These are phyloP conservation scores for Colletotrichum ledebouriae DNA, from an alignment of 2,329 filamentous ascomycete species.

Conservation along the genomic window DNA sequence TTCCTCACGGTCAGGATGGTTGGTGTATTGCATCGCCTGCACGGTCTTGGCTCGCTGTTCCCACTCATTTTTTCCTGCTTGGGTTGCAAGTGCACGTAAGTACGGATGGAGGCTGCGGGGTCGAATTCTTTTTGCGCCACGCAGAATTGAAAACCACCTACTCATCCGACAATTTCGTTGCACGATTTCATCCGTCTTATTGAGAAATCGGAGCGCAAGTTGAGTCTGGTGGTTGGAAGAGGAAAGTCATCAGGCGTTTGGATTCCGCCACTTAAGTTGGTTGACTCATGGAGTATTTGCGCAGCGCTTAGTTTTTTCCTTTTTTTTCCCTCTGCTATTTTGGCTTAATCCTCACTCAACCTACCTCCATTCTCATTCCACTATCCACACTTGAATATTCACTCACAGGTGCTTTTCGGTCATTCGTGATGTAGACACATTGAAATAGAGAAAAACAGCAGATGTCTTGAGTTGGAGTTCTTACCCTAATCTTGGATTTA, in stretches of 20 bases:
- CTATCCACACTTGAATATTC: not conserved
- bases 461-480: no score
- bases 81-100: not conserved
- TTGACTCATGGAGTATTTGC: slow-evolving; percentile 28
- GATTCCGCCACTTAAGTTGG: slow-evolving; percentile 32
- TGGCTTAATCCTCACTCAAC: slow-evolving; percentile 16
- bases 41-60: slow-evolving; percentile 37
- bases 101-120: not conserved
- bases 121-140: not conserved
- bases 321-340: no score
- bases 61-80: slow-evolving; percentile 29
- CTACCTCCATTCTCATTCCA: slow-evolving; percentile 1
- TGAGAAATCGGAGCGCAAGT: no score
- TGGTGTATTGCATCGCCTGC: slow-evolving; percentile 45
- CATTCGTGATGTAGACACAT: no score
- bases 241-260: not conserved
- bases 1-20: slow-evolving; percentile 44
- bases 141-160: no score
- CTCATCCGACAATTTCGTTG: no score
- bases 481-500: no score
- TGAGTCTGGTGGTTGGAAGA: slow-evolving; percentile 2
- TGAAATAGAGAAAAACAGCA: no score
- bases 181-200: no score
- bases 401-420: no score
- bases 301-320: slow-evolving; percentile 9